A percentile compares a stretch with the other conserved stretches of the same genome.
These are phyloP conservation scores for Pleurostoma richardsiae DNA, from an alignment of 2,329 filamentous ascomycete genomes.

Conservation along the genomic window DNA sequence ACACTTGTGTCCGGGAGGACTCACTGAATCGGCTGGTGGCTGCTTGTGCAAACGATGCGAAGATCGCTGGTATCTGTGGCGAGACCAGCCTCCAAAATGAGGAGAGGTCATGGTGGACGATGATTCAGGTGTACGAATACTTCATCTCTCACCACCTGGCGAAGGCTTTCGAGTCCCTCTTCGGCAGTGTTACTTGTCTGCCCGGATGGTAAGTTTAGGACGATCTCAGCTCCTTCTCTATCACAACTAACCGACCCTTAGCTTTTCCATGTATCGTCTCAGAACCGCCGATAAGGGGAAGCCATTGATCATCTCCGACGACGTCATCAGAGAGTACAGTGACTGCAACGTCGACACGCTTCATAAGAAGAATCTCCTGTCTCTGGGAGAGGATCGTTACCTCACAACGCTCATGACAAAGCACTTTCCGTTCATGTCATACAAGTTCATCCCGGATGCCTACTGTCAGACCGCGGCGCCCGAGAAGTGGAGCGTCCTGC, in stretches of 20 bases:
- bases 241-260: conserved; percentile 28
- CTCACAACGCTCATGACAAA: conserved; percentile 98
- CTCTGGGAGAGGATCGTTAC: conserved; percentile 94
- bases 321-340: conserved; percentile 81
- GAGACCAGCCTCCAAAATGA: conserved; percentile 96
- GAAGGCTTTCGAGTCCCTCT: conserved; percentile 96
- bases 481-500: conserved; percentile 85
- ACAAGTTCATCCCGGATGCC: conserved; percentile 92
- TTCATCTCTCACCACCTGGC: conserved; percentile 96
- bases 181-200: conserved; percentile 96
- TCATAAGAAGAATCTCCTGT: conserved; percentile 92
- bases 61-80: conserved; percentile 95
- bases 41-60: conserved; percentile 86
- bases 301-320: conserved; percentile 88
- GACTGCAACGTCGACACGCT: conserved; percentile 88
- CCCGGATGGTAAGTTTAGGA: conserved; percentile 80
- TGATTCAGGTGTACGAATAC: conserved; percentile 99
- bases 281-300: conserved; percentile 91
- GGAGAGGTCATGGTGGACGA: conserved; percentile 94
- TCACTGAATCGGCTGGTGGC: conserved; percentile 89
- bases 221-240: neutral
- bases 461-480: conserved; percentile 92
- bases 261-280: conserved; percentile 98
- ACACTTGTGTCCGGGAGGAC: conserved; percentile 90
- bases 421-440: conserved; percentile 91